Evolutionary conservation across 2,329 filamentous ascomycete genomes (phyloP).

Genomic region (Cercospora nicotianae): DNA sequence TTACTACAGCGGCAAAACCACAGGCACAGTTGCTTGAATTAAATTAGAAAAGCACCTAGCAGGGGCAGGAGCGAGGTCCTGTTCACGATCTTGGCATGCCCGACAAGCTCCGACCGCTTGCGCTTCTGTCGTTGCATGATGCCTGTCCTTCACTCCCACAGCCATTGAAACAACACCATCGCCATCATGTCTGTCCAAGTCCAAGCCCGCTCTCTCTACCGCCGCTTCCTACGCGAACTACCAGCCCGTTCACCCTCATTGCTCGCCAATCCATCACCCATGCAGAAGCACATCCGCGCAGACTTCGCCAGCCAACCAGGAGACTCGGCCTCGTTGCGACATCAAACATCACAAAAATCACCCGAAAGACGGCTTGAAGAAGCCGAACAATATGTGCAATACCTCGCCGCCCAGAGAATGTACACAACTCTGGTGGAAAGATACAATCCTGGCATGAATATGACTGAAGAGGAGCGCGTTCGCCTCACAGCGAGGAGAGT

Average conservation of each 20-base stretch:
- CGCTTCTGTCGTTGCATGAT: neutral
- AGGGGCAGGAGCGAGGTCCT: neutral
- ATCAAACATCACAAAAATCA: constrained; percentile 29
- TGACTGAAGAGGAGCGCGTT: constrained; percentile 81
- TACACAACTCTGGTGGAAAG: constrained; percentile 81
- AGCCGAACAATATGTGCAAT: constrained; percentile 76
- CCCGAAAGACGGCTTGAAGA: constrained; percentile 46
- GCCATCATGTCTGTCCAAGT: constrained; percentile 41
- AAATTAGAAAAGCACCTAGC: neutral
- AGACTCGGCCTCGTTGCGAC: constrained; percentile 39
- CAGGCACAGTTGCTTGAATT: neutral
- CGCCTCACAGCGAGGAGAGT: constrained; percentile 81
- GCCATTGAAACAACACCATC: neutral
- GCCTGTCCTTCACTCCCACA: neutral
- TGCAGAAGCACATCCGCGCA: constrained; percentile 68
- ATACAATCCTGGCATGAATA: constrained; percentile 90
- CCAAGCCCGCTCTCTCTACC: constrained; percentile 75
- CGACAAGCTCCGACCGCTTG: neutral
- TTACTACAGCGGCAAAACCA: neutral
- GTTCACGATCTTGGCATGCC: neutral
- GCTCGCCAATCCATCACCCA: constrained; percentile 60
- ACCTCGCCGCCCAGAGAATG: constrained; percentile 79
- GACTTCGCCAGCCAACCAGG: constrained; percentile 50
- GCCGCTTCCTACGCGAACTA: constrained; percentile 83
- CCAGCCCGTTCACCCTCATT: constrained; percentile 63